Percentiles rank a stretch among this genome's conserved stretches.
Evolutionary conservation across 305 asterid genomes (phyloP).

Genomic region (Fraxinus angustifolia): DNA sequence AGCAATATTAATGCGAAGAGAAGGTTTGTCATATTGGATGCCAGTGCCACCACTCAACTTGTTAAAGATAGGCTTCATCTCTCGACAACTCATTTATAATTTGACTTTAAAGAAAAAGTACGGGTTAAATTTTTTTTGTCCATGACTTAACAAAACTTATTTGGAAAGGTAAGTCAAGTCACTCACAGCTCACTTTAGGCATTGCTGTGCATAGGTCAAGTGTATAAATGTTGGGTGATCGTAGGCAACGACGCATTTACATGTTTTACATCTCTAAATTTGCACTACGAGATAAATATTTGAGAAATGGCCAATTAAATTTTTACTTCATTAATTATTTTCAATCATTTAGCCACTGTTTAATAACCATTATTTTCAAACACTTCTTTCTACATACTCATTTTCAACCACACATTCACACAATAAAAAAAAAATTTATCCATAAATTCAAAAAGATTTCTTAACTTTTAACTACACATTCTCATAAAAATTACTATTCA

Average conservation of each 20-base stretch:
- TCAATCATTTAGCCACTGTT: not conserved
- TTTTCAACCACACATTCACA: too few relatives aligned
- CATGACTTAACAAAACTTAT: not conserved
- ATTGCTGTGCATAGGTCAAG: not conserved
- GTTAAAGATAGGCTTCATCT: not conserved
- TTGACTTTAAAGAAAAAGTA: not conserved
- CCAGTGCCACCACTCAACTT: not conserved
- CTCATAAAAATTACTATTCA: too few relatives aligned
- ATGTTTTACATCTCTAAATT: not conserved
- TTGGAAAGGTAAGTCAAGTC: not conserved
- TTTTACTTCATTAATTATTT: not conserved
- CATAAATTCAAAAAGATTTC: too few relatives aligned
- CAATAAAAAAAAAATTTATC: too few relatives aligned
- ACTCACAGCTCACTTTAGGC: not conserved
- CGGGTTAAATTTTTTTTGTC: not conserved
- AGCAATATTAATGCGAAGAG: not conserved
- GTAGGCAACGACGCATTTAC: not conserved
- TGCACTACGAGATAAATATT: not conserved
- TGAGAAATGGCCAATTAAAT: not conserved
- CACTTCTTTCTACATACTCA: too few relatives aligned
- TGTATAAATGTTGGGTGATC: not conserved
- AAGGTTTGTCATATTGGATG: not conserved
- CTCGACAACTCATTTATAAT: not conserved
- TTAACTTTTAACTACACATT: too few relatives aligned
- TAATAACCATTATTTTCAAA: too few relatives aligned